Evolutionary conservation across 2,329 filamentous ascomycete species (phyloP).

Genomic region (Sclerotiophoma versabilis): DNA sequence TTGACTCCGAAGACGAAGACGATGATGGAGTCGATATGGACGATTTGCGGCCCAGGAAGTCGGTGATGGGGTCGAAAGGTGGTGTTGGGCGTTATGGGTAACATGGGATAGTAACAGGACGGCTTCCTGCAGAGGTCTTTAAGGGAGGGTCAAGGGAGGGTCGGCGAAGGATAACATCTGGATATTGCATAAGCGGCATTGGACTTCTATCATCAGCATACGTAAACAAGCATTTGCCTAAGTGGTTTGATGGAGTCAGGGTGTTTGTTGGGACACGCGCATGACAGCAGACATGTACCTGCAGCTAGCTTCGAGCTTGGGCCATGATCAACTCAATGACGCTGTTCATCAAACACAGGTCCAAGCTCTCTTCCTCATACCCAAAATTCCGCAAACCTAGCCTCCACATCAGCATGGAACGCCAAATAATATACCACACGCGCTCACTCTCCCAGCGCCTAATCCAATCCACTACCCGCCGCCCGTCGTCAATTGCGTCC

Average conservation of each 20-base stretch:
- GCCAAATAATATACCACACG: slow-evolving; percentile 19
- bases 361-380: neutral
- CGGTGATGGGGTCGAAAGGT: neutral
- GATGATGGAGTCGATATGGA: slow-evolving; percentile 25
- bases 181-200: slow-evolving; percentile 4
- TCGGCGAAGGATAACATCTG: neutral
- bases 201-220: neutral
- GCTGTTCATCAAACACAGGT: neutral
- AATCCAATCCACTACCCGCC: slow-evolving; percentile 7
- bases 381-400: neutral
- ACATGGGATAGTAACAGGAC: neutral
- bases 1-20: slow-evolving; percentile 31
- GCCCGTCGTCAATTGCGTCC: neutral
- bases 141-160: slow-evolving; percentile 5
- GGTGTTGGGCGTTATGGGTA: neutral
- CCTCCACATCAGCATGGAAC: slow-evolving; percentile 24
- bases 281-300: slow-evolving; percentile 1
- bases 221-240: slow-evolving; percentile 10
- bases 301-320: slow-evolving; percentile 15
- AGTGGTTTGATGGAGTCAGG: neutral
- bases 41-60: neutral
- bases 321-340: slow-evolving; percentile 18
- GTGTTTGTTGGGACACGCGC: neutral
- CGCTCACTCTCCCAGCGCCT: slow-evolving; percentile 18
- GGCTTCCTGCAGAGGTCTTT: too few relatives aligned